phyloP scores from a whole-genome alignment of 2,329 filamentous ascomycete species.

The Ophiostoma australiae region DNA sequence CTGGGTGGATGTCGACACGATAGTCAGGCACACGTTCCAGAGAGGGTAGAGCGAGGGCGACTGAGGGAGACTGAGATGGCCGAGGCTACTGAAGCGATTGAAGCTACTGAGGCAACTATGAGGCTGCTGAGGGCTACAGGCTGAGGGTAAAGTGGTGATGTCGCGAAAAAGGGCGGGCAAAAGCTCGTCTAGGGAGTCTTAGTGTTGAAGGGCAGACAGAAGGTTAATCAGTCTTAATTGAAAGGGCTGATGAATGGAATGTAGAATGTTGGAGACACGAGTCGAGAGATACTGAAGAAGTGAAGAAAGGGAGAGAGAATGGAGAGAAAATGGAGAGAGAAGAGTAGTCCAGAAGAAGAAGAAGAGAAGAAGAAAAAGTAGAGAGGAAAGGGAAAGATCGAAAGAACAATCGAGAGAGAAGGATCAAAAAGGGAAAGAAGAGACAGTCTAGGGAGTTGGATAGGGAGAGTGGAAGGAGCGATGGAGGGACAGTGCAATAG shows the following conservation, averaged over 20 bases:
- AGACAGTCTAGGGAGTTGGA: not conserved
- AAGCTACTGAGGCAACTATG: not conserved
- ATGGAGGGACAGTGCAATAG: not conserved
- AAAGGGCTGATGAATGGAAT: conserved; percentile 14
- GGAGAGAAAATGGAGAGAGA: not conserved
- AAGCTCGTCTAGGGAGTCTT: not conserved
- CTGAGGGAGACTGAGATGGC: not conserved
- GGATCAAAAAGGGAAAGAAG: conserved; percentile 14
- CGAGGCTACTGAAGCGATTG: not conserved
- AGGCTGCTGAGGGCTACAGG: not conserved
- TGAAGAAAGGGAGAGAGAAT: conserved; percentile 1
- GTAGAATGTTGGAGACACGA: not conserved
- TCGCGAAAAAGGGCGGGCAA: conserved; percentile 6
- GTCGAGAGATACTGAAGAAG: not conserved
- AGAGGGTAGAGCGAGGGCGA: conserved; percentile 4
- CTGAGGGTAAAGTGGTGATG: not conserved
- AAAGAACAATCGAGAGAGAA: conserved; percentile 9
- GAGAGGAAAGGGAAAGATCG: not conserved
- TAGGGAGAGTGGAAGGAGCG: conserved; percentile 5
- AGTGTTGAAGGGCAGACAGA: not conserved
- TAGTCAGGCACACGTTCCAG: conserved; percentile 1
- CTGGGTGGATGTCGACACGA: not conserved
- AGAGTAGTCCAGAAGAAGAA: not conserved
- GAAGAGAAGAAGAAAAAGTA: not conserved
- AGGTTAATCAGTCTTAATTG: not conserved